phyloP scores from a whole-genome alignment of 768 basidiomycete species.

The Pseudohyphozyma bogoriensis region DNA sequence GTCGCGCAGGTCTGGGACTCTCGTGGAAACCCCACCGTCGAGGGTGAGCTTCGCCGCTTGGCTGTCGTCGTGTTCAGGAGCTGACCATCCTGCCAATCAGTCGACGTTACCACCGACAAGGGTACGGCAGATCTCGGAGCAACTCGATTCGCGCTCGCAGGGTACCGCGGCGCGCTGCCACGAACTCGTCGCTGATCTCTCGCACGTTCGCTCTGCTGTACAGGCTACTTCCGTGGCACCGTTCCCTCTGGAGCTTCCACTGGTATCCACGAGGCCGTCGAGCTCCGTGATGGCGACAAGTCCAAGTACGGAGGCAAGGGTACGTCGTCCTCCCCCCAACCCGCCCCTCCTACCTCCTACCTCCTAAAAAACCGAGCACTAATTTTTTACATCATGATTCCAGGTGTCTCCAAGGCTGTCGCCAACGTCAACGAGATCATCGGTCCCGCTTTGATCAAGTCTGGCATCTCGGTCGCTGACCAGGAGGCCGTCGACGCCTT shows the following conservation, averaged over 20 bases:
- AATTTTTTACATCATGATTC: constrained; percentile 2
- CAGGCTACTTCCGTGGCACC: constrained; percentile 85
- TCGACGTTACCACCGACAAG: constrained; percentile 34
- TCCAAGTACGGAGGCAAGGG: constrained; percentile 90
- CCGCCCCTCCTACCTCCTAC: background rate
- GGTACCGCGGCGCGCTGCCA: background rate
- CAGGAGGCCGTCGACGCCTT: constrained; percentile 97
- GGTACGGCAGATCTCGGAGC: no score
- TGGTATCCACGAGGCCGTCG: constrained; percentile 94
- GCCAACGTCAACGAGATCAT: constrained; percentile 85
- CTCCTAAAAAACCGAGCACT: constrained; percentile 5
- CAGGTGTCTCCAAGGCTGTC: constrained; percentile 89
- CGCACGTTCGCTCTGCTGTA: constrained; percentile 36
- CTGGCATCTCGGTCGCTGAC: constrained; percentile 68
- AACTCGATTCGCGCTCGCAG: background rate
- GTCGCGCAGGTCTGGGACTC: constrained; percentile 86
- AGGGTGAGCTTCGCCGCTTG: constrained; percentile 15
- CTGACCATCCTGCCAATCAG: constrained; percentile 2
- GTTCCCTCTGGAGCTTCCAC: constrained; percentile 99
- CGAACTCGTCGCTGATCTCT: background rate
- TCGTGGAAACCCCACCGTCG: constrained; percentile 69
- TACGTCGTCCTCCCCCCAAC: constrained; percentile 30
- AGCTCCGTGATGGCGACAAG: constrained; percentile 96
- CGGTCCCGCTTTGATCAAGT: constrained; percentile 75
- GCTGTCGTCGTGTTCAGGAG: no score